Conservation (phyloP, 345 rosid species). For the Eucalyptus grandis region DNA sequence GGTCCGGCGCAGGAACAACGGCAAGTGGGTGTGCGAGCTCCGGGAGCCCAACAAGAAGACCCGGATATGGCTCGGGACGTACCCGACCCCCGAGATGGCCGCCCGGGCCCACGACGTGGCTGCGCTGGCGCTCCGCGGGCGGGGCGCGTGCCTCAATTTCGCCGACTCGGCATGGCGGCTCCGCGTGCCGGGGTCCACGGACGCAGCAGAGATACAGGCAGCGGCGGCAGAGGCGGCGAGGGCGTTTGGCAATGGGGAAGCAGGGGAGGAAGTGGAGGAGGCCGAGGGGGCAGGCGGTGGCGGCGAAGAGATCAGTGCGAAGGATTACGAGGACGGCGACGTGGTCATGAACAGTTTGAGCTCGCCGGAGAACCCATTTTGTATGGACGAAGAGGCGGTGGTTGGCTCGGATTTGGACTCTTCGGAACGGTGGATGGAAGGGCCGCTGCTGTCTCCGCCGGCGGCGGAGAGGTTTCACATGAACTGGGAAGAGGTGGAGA, state of each 20-base stretch:
- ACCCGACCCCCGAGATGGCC: slow-evolving; percentile 24
- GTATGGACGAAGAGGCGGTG: background rate
- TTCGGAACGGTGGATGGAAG: background rate
- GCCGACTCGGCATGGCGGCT: slow-evolving; percentile 18
- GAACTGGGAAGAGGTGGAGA: background rate
- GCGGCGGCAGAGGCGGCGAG: slow-evolving; percentile 21
- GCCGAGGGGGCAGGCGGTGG: background rate
- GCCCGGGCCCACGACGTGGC: slow-evolving; percentile 50
- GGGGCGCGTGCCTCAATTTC: slow-evolving; percentile 28
- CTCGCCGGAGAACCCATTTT: background rate
- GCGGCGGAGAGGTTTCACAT: background rate
- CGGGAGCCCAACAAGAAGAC: slow-evolving; percentile 28
- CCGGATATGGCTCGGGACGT: slow-evolving; percentile 47
- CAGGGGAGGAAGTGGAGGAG: background rate
- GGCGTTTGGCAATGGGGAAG: background rate
- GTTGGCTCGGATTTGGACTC: background rate
- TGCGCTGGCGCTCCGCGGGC: slow-evolving; percentile 29
- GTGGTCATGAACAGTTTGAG: background rate
- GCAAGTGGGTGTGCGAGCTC: slow-evolving; percentile 50
- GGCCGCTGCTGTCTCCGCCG: slow-evolving; percentile 1
- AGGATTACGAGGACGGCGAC: background rate
- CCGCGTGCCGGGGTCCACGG: slow-evolving; percentile 10
- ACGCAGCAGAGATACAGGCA: slow-evolving; percentile 18
- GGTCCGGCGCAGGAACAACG: slow-evolving; percentile 27
- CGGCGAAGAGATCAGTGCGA: background rate